A percentile compares a stretch with the other conserved stretches of the same genome.
These are phyloP conservation scores for Butyriboletus appendiculatus DNA, from an alignment of 1,284 basidiomycete species.

Conservation along the genomic window DNA sequence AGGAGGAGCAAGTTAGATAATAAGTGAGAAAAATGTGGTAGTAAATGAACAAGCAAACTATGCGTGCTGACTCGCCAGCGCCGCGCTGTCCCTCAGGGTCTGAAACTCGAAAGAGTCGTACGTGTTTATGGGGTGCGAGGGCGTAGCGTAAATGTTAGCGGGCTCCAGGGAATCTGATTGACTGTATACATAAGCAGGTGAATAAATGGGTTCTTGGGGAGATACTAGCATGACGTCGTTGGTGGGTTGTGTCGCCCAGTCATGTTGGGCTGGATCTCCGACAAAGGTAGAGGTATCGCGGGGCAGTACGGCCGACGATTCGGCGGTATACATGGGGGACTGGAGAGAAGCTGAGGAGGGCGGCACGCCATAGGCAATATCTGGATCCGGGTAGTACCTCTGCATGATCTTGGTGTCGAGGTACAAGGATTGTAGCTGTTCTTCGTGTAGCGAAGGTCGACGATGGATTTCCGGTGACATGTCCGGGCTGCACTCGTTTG, in stretches of 20 bases:
- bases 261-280: conserved; percentile 9
- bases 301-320: conserved; percentile 12
- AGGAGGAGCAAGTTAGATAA: conserved; percentile 23
- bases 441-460: conserved; percentile 26
- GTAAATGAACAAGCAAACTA: conserved; percentile 10
- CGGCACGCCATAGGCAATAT: conserved; percentile 16
- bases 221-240: conserved; percentile 22
- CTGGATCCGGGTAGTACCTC: conserved; percentile 24
- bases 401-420: conserved; percentile 25
- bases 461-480: conserved; percentile 16
- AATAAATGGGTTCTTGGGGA: conserved; percentile 19
- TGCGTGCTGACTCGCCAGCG: conserved; percentile 22
- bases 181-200: conserved; percentile 21
- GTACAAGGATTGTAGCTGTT: conserved; percentile 26
- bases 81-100: conserved; percentile 25
- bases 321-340: conserved; percentile 23
- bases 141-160: conserved; percentile 17
- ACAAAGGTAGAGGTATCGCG: conserved; percentile 19
- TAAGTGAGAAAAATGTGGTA: conserved; percentile 16
- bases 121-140: conserved; percentile 21
- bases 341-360: conserved; percentile 13
- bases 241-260: conserved; percentile 17
- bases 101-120: conserved; percentile 37
- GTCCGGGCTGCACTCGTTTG: conserved; percentile 14
- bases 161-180: conserved; percentile 23